Evolutionary conservation across 768 basidiomycete species (phyloP).

Genomic region (Gautieria morchelliformis): DNA sequence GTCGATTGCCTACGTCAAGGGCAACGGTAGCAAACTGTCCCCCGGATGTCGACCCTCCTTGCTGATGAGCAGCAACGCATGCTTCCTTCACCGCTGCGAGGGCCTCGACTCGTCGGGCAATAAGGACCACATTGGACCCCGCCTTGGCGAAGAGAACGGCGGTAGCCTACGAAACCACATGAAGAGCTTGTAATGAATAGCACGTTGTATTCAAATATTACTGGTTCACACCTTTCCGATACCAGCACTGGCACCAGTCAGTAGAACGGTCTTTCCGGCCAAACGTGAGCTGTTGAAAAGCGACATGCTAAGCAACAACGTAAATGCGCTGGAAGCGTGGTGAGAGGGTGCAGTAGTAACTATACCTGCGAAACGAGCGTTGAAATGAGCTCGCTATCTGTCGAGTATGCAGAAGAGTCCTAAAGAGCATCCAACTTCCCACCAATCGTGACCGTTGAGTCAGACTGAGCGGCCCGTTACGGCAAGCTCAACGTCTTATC

Average conservation of each 20-base stretch:
- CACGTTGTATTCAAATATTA: background rate
- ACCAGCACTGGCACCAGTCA: constrained; percentile 85
- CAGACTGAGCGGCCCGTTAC: background rate
- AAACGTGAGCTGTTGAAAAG: constrained; percentile 74
- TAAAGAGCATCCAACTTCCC: constrained; percentile 1
- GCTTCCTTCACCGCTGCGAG: constrained; percentile 61
- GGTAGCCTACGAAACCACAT: constrained; percentile 47
- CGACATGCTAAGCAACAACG: constrained; percentile 39
- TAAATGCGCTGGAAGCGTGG: background rate
- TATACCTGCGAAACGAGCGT: background rate
- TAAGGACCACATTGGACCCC: constrained; percentile 79
- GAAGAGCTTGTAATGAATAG: background rate
- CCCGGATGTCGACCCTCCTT: constrained; percentile 62
- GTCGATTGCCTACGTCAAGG: constrained; percentile 73
- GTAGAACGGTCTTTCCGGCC: constrained; percentile 75
- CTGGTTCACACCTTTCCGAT: constrained; percentile 67
- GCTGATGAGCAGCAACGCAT: constrained; percentile 61
- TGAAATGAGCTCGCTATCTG: background rate
- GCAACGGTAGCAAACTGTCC: constrained; percentile 66
- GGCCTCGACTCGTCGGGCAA: constrained; percentile 69
- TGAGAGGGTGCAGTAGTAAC: background rate
- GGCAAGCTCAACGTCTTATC: background rate
- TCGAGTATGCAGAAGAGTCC: background rate
- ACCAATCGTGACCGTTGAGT: background rate
- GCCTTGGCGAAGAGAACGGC: constrained; percentile 88